phyloP scores from a whole-genome alignment of 495 filamentous ascomycete genomes.

The Podospora pseudopauciseta region DNA sequence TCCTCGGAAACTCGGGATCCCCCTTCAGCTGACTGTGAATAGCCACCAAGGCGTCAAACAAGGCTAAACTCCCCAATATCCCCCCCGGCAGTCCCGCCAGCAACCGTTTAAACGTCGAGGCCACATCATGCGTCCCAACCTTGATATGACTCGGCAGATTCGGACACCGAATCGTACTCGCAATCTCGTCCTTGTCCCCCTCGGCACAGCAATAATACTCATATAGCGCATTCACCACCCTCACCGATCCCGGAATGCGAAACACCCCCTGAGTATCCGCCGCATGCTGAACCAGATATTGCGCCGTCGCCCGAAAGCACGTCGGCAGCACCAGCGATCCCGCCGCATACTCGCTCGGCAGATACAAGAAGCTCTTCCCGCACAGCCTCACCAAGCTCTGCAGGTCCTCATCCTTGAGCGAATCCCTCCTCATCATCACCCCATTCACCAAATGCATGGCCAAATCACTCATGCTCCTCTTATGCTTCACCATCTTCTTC shows the following conservation, averaged over 20 bases:
- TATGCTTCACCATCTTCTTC: slow-evolving; percentile 35
- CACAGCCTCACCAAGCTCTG: slow-evolving; percentile 67
- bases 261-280: slow-evolving; percentile 57
- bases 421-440: slow-evolving; percentile 51
- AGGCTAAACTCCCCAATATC: slow-evolving; percentile 61
- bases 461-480: slow-evolving; percentile 50
- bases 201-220: slow-evolving; percentile 60
- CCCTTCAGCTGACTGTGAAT: slow-evolving; percentile 56
- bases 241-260: slow-evolving; percentile 57
- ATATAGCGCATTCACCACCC: slow-evolving; percentile 54
- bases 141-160: slow-evolving; percentile 54
- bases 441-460: slow-evolving; percentile 46
- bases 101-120: slow-evolving; percentile 67
- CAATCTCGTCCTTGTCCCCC: slow-evolving; percentile 43
- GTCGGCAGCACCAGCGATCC: slow-evolving; percentile 63
- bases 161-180: slow-evolving; percentile 51
- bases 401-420: slow-evolving; percentile 58
- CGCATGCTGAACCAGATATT: slow-evolving; percentile 61
- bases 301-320: slow-evolving; percentile 68
- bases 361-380: slow-evolving; percentile 62
- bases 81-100: slow-evolving; percentile 69
- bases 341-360: slow-evolving; percentile 65
- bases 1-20: slow-evolving; percentile 45
- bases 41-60: slow-evolving; percentile 63
- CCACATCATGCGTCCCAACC: slow-evolving; percentile 62